Base-by-base conservation (phyloP, 257 asterid genomes). In the Parsonsia alboflavescens region DNA sequence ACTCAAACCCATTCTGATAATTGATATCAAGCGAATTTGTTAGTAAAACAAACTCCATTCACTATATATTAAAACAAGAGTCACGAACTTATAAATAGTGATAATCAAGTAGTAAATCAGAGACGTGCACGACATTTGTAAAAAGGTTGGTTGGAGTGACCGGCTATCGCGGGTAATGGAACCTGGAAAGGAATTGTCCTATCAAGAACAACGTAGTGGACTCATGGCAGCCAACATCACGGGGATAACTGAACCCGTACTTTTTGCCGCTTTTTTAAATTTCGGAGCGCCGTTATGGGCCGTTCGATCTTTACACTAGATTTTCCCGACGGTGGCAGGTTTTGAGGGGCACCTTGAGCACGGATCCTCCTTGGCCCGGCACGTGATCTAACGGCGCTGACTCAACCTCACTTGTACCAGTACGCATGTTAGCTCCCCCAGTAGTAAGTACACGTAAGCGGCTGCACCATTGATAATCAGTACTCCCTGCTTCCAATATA, bases 211-310 rank as follows among this genome's bases (percentile, higher is more conserved):
- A 77, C 42, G 41, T n/a, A n/a, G n/a, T n/a, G n/a, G n/a, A n/a
- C n/a, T 11, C 12, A 48, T 22, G 57, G 48, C 80, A 41, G 76
- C 66, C 71, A 17, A 70, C 72, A 62, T 76, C 72, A 70, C 48
- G 76, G 10, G 10, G 80, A 33, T 39, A 49, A 15, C 54, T 22
- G 64, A 70, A 70, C 45, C n/a, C 75, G 6, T 22, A 2, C 6
- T 48, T 72, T 63, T 39, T 15, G 30, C 7, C 28, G 39, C 15
- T 7, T 69, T 46, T 48, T 50, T 10, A 48, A 48, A 48, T n/a
- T 48, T 44, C 52, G 42, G 49, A 28, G 50, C 41, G 68, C 68
- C 79, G 73, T 16, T 61, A 64, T 26, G 21, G n/a, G 17, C 75
- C 72, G 75, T 59, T 48, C 46, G 80, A 76, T 76, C 39, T 33